A percentile compares a stretch with the other conserved stretches of the same genome.
Evolutionary conservation across 202 grass and related monocot species (phyloP).

Genomic region (Panicum hallii): DNA sequence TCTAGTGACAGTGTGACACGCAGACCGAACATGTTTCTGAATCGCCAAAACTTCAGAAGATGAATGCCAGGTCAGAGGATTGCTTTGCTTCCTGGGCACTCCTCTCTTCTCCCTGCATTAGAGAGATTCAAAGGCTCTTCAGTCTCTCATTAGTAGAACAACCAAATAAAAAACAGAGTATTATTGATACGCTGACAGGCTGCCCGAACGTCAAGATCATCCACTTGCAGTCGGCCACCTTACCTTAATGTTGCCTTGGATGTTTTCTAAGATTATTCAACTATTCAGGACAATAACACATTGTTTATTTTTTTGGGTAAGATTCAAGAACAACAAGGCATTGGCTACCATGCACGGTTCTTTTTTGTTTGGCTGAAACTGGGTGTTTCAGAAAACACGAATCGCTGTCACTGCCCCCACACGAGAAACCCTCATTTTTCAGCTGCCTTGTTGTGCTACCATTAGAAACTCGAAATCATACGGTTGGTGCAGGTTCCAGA

Average conservation of each 20-base stretch:
- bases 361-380: not conserved
- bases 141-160: not conserved
- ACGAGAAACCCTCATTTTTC: no score
- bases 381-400: not conserved
- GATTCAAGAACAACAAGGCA: not conserved
- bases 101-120: not conserved
- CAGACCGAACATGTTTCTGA: not conserved
- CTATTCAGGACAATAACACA: not conserved
- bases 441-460: not conserved
- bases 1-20: not conserved
- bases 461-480: not conserved
- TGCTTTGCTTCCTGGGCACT: not conserved
- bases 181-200: not conserved
- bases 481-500: not conserved
- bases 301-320: not conserved
- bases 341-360: not conserved
- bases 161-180: constrained; percentile 5
- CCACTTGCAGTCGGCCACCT: constrained; percentile 12
- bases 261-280: not conserved
- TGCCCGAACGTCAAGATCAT: not conserved
- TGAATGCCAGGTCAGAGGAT: not conserved
- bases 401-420: not conserved
- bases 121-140: not conserved
- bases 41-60: not conserved
- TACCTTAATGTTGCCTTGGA: not conserved